Evolutionary conservation across 2,329 filamentous ascomycete species (phyloP).

Genomic region (Fusarium sp.): DNA sequence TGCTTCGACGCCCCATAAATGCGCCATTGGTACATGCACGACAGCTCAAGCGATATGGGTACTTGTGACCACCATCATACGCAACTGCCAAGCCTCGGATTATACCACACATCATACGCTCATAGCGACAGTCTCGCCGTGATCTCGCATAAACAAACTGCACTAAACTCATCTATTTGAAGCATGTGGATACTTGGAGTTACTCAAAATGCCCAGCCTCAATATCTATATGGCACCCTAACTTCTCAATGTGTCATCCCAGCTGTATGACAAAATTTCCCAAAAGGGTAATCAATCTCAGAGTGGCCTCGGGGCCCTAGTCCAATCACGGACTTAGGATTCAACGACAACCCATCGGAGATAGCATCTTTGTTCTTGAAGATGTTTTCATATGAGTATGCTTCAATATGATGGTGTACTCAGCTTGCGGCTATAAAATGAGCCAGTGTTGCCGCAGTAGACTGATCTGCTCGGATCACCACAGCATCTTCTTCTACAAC

Average conservation of each 20-base stretch:
- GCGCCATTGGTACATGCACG: background rate
- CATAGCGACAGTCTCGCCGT: background rate
- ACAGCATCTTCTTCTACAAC: constrained; percentile 4
- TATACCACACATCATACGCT: background rate
- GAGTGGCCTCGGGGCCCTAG: constrained; percentile 27
- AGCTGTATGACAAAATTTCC: constrained; percentile 8
- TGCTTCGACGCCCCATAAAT: background rate
- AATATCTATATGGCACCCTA: background rate
- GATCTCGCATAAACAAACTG: background rate
- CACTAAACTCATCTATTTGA: background rate
- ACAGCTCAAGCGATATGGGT: background rate
- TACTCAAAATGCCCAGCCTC: background rate
- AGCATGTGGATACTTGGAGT: background rate
- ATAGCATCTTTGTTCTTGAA: background rate
- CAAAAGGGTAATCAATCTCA: constrained; percentile 39
- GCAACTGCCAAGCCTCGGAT: background rate
- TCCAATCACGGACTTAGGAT: constrained; percentile 36
- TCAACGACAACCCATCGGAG: constrained; percentile 13
- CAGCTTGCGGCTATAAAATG: constrained; percentile 13
- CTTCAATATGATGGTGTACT: background rate
- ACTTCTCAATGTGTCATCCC: background rate
- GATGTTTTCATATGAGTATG: background rate
- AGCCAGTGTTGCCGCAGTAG: background rate
- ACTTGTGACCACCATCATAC: background rate
- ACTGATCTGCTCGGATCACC: constrained; percentile 2